phyloP scores from a whole-genome alignment of 495 filamentous ascomycete species.

The Neurospora pannonica region DNA sequence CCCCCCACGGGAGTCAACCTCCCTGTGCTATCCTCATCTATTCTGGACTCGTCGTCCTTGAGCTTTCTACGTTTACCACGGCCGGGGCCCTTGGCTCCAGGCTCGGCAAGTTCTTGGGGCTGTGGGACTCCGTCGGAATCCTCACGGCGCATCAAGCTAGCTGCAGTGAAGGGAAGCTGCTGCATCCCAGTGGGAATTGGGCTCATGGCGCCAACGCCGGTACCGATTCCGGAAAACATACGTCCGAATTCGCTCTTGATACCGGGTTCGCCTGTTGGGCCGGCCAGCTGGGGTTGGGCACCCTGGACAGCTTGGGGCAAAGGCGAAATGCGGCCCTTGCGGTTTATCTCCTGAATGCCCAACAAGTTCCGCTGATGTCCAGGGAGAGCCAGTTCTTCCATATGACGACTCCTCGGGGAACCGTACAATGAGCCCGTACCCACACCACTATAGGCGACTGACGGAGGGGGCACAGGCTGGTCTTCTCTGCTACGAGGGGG shows the following conservation, averaged over 20 bases:
- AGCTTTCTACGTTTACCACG: conserved; percentile 49
- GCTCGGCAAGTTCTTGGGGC: conserved; percentile 20
- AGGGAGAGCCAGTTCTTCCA: conserved; percentile 50
- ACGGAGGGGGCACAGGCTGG: conserved; percentile 31
- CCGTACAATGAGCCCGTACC: conserved; percentile 27
- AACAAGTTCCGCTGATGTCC: conserved; percentile 41
- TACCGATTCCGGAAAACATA: conserved; percentile 86
- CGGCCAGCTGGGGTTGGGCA: conserved; percentile 67
- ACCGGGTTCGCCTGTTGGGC: conserved; percentile 65
- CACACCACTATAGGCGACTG: conserved; percentile 31
- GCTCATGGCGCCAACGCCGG: conserved; percentile 61
- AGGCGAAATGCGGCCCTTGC: conserved; percentile 61
- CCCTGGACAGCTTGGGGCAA: conserved; percentile 89
- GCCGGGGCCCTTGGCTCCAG: conserved; percentile 23
- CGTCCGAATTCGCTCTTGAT: conserved; percentile 89
- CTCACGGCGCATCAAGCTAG: conserved; percentile 33
- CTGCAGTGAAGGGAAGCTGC: conserved; percentile 33
- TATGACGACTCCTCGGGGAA: conserved; percentile 29
- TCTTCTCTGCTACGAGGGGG: conserved; percentile 25
- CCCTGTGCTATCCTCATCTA: conserved; percentile 50
- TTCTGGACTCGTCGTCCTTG: conserved; percentile 50
- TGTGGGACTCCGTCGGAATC: conserved; percentile 31
- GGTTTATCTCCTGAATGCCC: conserved; percentile 54
- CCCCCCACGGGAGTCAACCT: conserved; percentile 40
- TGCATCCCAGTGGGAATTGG: conserved; percentile 35